Evolutionary conservation across 2,329 filamentous ascomycete genomes (phyloP), one percentile per base, ranked within the genome.

Genomic region (Hymenotorrendiella dingleyae): DNA sequence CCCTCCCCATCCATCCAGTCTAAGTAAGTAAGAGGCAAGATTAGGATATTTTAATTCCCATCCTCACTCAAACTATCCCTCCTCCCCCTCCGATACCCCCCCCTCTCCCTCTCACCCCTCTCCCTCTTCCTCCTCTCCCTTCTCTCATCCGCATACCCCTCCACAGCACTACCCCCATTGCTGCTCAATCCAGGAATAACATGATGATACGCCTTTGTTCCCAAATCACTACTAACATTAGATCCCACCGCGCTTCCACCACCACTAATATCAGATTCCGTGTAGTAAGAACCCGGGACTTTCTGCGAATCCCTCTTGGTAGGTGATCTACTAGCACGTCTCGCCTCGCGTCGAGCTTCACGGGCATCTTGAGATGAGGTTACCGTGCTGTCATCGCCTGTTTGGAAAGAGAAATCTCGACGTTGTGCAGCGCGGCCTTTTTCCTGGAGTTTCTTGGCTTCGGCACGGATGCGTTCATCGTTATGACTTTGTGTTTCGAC

Each of bases 361-460:
- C 38, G 40, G 10, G 37, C 36, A 8, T 48, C 47, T n/a, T 48
- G 46, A 19, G 36, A 42, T 3, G 45, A 45, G 22, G 43, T 43
- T 16, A 53, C 50, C 4, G 49, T 55, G 33, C 43, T 50, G 6
- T 63, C 60, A 34, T 62, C 59, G 1, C 59, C 59, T 23, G 40
- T 42, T 26, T 54, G 50, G 49, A 62, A 63, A 23, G 49, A 54
- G 43, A 63, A 62, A 38, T 63, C 58, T 17, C 60, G 48, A n/a
- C 54, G 46, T 23, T 54, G 50, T 19, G 55, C 62, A 4, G 64
- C 58, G 8, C 74, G 69, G 37, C 70, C 71, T 53, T 75, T 72
- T 41, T 78, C 73, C 40, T 73, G 69, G n/a, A 77, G 63, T 28
- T 69, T 68, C 16, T 69, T 65, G 0, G 76, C 76, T 62, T 82